Base-by-base conservation (phyloP, 1,284 basidiomycete species). In the Ustilago nuda region DNA sequence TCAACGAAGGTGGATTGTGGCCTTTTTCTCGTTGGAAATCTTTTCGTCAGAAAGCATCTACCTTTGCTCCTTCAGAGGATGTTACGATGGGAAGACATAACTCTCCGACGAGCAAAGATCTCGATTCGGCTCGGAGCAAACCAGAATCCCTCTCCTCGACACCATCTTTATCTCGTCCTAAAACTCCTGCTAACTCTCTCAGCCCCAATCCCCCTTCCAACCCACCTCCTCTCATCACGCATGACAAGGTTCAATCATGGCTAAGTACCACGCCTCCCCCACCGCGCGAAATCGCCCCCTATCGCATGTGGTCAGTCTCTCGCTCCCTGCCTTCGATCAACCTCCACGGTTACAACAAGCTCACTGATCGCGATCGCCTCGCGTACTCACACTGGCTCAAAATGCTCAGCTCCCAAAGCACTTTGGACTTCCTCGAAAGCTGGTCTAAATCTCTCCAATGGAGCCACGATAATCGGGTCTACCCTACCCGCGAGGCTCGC, bases 231-330 rank as follows among this genome's bases (percentile, higher is more conserved):
- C 43, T 8, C 43, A 45, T 7, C 23, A 27, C 23, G 23, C 23
- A 27, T 27, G 23, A 27, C 23, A 27, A 27, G 23, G 23, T 27
- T 3, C 23, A 27, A 27, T 27, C 23, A 27, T 27, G 23, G 23
- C 23, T 27, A 27, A 27, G 3, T 3, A 27, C 23, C 23, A 3
- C 23, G 23, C 23, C 35, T 12, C 4, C 23, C 11, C 5, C 2
- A 19, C 23, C 23, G 23, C 23, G 23, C 23, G 27, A 52, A 32
- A 9, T 65, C 4, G 56, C 66, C 2, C 66, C 66, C 2, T 68
- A 62, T n/a, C 66, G 66, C 9, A 8, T 58, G 15, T 68, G 66
- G 66, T 50, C 41, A 0, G 36, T 36, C 13, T n/a, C 32, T 11
- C 1, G 32, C 2, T 48, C 60, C 0, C 39, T 69, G 2, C 56